These are phyloP conservation scores for Wickerhamiella nectarea DNA, from an alignment of 805 yeast species.

Conservation along the genomic window DNA sequence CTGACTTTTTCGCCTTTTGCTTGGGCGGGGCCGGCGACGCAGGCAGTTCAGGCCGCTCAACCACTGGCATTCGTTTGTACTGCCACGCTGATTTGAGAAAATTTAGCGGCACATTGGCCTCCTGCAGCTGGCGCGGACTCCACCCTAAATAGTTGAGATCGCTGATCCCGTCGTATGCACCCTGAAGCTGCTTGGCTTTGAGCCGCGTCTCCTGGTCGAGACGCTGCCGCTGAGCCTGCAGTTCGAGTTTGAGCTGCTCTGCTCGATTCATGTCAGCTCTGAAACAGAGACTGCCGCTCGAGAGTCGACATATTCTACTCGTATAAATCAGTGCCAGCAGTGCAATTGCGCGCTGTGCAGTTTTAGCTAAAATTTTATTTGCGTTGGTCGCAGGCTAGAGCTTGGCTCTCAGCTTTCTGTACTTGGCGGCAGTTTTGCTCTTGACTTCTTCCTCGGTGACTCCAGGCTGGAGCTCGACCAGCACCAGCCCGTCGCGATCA, in stretches of 20 bases:
- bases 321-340: no score
- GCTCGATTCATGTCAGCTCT: slow-evolving; percentile 6
- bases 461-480: slow-evolving; percentile 33
- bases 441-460: slow-evolving; percentile 30
- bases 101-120: background rate
- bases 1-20: background rate
- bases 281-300: background rate
- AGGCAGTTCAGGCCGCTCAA: background rate
- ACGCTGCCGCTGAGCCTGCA: slow-evolving; percentile 15
- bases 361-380: no score
- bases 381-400: no score
- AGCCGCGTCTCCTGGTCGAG: slow-evolving; percentile 9
- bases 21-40: background rate
- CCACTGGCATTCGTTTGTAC: slow-evolving; percentile 7
- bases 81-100: slow-evolving; percentile 3
- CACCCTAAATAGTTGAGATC: slow-evolving; percentile 6
- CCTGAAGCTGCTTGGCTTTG: slow-evolving; percentile 1
- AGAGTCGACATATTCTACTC: no score
- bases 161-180: background rate
- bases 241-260: slow-evolving; percentile 16
- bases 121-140: background rate
- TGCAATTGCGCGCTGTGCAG: no score
- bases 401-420: slow-evolving; percentile 17
- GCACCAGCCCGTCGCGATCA: slow-evolving; percentile 28
- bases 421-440: slow-evolving; percentile 31